Evolutionary conservation across 352 stramenopile genomes (phyloP), one percentile per base, ranked within the genome.

Genomic region (Thraustotheca clavata): DNA sequence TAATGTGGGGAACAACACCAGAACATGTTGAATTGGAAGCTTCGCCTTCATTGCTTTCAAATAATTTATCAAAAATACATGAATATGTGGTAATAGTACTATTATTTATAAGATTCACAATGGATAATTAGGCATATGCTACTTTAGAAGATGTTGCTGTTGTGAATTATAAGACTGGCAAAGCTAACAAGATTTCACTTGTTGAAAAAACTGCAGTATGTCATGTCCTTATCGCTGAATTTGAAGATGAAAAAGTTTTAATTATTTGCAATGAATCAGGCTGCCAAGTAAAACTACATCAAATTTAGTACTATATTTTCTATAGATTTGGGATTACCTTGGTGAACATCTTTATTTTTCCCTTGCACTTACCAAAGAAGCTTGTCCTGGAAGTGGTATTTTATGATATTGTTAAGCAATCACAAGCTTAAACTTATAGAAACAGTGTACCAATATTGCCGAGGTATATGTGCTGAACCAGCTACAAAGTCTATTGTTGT

Each of bases 291-390:
- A 14, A 9, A 20, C 29, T 12, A 20, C 14, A 38, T 1, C 8
- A 9, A 14, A 16, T n/a, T 50, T 60, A n/a, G 26, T 22, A 40
- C 49, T 29, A 12, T 38, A 32, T 12, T 11, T 9, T n/a, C 29
- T 34, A 16, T 61, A 62, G 54, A 26, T 62, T 18, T 62, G 54
- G 54, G 52, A 62, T 34, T 12, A 52, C 18, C 16, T 50, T 5
- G 54, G 54, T 50, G 54, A 62, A 32, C 54, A 62, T 27, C 50
- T 62, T 36, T 29, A 62, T 20, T 62, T 47, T 49, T 62, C 54
- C 38, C 36, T 62, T 5, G 39, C 54, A 16, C 36, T 62, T 4
- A 38, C 54, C 4, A 62, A 62, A 29, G 54, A 62, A 27, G 20
- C 36, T 18, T 36, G n/a, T 9, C 18, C 18, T 14, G 26, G 20